phyloP scores from a whole-genome alignment of 1,139 yeast species.

The Yamadazyma mexicana region DNA sequence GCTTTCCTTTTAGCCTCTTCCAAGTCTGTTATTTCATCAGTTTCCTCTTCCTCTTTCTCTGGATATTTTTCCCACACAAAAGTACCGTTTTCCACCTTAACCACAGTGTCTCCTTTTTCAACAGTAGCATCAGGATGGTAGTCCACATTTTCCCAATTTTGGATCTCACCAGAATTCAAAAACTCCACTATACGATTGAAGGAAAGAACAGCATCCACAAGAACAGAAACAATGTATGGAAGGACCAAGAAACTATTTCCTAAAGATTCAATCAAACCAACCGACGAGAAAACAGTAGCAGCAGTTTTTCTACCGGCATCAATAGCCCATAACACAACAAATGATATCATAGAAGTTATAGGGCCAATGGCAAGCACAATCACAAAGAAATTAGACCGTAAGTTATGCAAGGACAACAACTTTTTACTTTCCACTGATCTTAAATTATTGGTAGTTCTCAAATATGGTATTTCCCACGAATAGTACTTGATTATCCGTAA shows the following conservation, averaged over 20 bases:
- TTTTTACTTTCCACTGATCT: slow-evolving; percentile 52
- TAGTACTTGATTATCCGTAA: slow-evolving; percentile 39
- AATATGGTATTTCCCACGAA: slow-evolving; percentile 74
- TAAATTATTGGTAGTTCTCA: slow-evolving; percentile 41
- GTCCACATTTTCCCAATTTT: slow-evolving; percentile 5
- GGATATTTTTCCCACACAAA: slow-evolving; percentile 46
- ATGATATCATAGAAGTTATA: slow-evolving; percentile 70
- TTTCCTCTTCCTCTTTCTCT: slow-evolving; percentile 20
- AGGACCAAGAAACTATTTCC: slow-evolving; percentile 49
- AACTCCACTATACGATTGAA: slow-evolving; percentile 57
- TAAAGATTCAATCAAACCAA: slow-evolving; percentile 53
- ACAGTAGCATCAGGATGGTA: slow-evolving; percentile 5
- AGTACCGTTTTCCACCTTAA: slow-evolving; percentile 26
- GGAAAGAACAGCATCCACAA: slow-evolving; percentile 72
- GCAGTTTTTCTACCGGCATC: slow-evolving; percentile 51
- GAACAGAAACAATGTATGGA: slow-evolving; percentile 67
- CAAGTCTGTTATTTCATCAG: slow-evolving; percentile 10
- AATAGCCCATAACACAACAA: slow-evolving; percentile 64
- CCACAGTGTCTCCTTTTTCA: slow-evolving; percentile 16
- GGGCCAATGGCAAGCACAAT: slow-evolving; percentile 59
- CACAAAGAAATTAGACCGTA: slow-evolving; percentile 61
- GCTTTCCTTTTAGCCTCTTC: slow-evolving; percentile 8
- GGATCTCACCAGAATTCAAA: slow-evolving; percentile 39
- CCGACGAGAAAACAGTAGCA: slow-evolving; percentile 76
- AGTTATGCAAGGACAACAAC: slow-evolving; percentile 47